phyloP scores from a whole-genome alignment of 495 filamentous ascomycete species.

The Hypoxylon rickii region DNA sequence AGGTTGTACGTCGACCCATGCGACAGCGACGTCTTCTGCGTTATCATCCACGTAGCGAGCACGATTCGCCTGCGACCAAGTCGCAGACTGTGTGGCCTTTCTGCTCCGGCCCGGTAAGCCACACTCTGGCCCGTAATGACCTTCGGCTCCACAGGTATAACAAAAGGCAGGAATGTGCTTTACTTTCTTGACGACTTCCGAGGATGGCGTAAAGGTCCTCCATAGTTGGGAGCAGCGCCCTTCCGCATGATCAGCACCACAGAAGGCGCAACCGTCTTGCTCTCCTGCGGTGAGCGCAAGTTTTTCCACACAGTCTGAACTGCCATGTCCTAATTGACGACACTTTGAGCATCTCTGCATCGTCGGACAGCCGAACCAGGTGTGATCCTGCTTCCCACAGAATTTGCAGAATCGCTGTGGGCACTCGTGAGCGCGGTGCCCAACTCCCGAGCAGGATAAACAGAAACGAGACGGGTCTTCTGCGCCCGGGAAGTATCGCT shows the following conservation, averaged over 20 bases:
- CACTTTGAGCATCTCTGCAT: constrained; percentile 46
- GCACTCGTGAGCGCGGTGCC: constrained; percentile 41
- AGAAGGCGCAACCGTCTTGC: constrained; percentile 44
- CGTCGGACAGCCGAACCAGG: constrained; percentile 41
- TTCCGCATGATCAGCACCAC: constrained; percentile 40
- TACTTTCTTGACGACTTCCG: constrained; percentile 38
- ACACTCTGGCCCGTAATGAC: constrained; percentile 48
- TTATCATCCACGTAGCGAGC: constrained; percentile 41
- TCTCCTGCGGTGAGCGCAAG: constrained; percentile 38
- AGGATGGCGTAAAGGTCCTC: constrained; percentile 40
- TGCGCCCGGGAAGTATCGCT: constrained; percentile 46
- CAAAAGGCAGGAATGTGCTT: constrained; percentile 46
- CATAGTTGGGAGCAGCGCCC: constrained; percentile 42
- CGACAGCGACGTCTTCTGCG: constrained; percentile 38
- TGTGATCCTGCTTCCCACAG: constrained; percentile 41
- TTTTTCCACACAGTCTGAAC: constrained; percentile 40
- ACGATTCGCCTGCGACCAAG: constrained; percentile 43
- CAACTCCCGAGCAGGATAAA: constrained; percentile 42
- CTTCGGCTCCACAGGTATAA: constrained; percentile 44
- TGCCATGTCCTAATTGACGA: constrained; percentile 43
- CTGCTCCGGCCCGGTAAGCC: constrained; percentile 18
- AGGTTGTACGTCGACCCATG: constrained; percentile 15
- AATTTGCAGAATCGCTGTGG: constrained; percentile 41
- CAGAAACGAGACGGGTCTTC: constrained; percentile 39
- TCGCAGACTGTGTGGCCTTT: constrained; percentile 24